Evolutionary conservation across 768 basidiomycete species (phyloP), one percentile per base, ranked within the genome.

Genomic region (Leccinum pellstonianum): DNA sequence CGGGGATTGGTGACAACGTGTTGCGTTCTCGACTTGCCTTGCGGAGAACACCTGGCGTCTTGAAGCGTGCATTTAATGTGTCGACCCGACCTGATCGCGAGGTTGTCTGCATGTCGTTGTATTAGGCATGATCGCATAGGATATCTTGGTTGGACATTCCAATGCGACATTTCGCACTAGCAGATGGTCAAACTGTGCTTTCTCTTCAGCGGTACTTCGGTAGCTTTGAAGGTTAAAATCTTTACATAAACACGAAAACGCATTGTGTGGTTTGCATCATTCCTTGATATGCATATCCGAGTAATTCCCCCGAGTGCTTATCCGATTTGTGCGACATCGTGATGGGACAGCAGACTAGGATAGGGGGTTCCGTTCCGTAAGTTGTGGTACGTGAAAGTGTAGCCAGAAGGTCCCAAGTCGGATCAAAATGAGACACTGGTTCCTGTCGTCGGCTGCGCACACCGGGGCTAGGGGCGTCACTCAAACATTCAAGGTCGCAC

Each of bases 1-100:
- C 15, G 55, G 59, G 55, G 43, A 19, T 6, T 66, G 68, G 57
- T 55, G 29, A 33, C 67, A 46, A 52, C 38, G 46, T 35, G 9
- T 54, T 43, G 46, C 48, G 53, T 46, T 3, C 50, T 37, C 19
- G 49, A 38, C 19, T 17, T 46, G 31, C 55, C 49, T 33, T 15
- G 54, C 35, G 63, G 51, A 54, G 60, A 37, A 37, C 49, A 37
- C 57, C 58, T 57, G 62, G 49, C 51, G 35, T 43, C 50, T 38
- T 9, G 46, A n/a, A 38, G 47, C 47, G 15, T 58, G 61, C 33
- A 12, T 57, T 57, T 35, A 60, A 59, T 61, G 33, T 41, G 57
- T 52, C 7, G 33, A 52, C 27, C 37, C 21, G 15, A 47, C 48
- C 48, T 27, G 48, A 25, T 23, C 14, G 50, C 4, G 48, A 12